Base-by-base conservation (phyloP, 176 grass and related monocot genomes). In the Oryza glaberrima region DNA sequence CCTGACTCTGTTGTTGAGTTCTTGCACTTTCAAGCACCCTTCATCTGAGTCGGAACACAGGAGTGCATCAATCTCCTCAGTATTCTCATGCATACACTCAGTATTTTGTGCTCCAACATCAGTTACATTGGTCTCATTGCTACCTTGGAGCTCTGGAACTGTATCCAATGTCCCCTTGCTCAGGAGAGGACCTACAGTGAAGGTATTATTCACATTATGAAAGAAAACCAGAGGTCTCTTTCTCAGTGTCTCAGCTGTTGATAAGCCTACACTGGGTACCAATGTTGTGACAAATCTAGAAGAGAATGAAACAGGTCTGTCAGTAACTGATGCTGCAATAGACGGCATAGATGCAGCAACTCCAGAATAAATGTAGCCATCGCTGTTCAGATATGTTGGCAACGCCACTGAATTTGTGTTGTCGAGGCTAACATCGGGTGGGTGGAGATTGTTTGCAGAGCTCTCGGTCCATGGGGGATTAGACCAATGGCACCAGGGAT, bases 11-110 rank as follows among this genome's bases (percentile, higher is more conserved):
- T 72, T 49, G 3, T 73, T 52, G 4, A 79, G 74, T 83, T 90
- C 84, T 52, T 64, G 87, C 2, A 63, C 86, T 85, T 88, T 88
- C 69, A 70, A 77, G 19, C 35, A 84, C 23, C 88, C 81, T 41
- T 90, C 89, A 49, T 97, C 92, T 0, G 96, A 98, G 70, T 94
- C 93, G 7, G 96, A 95, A 67, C 93, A 92, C 36, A 98, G 86
- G 65, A 98, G 85, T 5, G 85, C 93, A 73, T 98, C 82, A 45
- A 98, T 98, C 84, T 95, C 96, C 44, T 94, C 96, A 1, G 89
- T 90, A 63, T 98, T 92, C 88, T 98, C 96, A 61, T 95, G 96
- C 82, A 93, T 89, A 77, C 88, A 91, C 48, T 88, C 87, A 1
- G 67, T 82, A 23, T 77, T 84, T 77, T 85, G 54, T 44, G 56